Percentiles rank a stretch among this genome's conserved stretches.
Conservation (phyloP, 1,284 basidiomycete species). For the Cutaneotrichosporon sp. region DNA sequence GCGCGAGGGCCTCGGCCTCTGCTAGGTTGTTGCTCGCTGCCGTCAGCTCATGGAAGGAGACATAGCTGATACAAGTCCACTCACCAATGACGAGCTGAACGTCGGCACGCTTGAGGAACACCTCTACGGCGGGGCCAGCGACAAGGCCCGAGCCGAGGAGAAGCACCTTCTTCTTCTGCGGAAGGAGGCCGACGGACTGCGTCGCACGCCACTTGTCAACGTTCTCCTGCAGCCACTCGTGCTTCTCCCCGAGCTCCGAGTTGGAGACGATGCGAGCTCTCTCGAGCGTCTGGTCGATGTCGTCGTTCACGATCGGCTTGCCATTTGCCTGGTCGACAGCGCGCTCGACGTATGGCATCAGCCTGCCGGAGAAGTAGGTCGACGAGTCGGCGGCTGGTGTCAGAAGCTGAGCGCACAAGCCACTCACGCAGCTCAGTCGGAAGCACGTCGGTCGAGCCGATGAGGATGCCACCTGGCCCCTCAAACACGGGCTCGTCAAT, state of each 20-base stretch:
- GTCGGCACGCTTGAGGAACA: slow-evolving; percentile 63
- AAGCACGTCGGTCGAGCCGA: slow-evolving; percentile 86
- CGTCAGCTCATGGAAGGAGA: slow-evolving; percentile 1
- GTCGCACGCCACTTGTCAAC: slow-evolving; percentile 56
- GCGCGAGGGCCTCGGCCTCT: slow-evolving; percentile 63
- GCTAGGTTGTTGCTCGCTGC: slow-evolving; percentile 69
- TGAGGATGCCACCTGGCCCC: slow-evolving; percentile 60
- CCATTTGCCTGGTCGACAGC: slow-evolving; percentile 50
- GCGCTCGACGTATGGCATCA: slow-evolving; percentile 65
- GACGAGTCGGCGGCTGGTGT: slow-evolving; percentile 65
- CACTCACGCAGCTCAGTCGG: slow-evolving; percentile 70
- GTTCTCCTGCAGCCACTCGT: slow-evolving; percentile 62
- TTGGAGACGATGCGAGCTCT: slow-evolving; percentile 68
- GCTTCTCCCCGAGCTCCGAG: slow-evolving; percentile 60
- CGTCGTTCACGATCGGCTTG: slow-evolving; percentile 34
- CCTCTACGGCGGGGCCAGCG: slow-evolving; percentile 75
- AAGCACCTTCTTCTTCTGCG: slow-evolving; percentile 66
- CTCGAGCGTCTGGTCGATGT: slow-evolving; percentile 58
- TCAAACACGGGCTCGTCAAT: slow-evolving; percentile 70
- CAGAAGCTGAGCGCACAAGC: neutral
- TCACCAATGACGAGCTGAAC: slow-evolving; percentile 72
- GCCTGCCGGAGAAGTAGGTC: slow-evolving; percentile 65
- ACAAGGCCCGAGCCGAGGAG: slow-evolving; percentile 91
- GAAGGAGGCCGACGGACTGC: slow-evolving; percentile 1
- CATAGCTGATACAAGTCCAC: neutral